Conservation (phyloP, 2,329 filamentous ascomycete species). For the Escovopsis weberi region DNA sequence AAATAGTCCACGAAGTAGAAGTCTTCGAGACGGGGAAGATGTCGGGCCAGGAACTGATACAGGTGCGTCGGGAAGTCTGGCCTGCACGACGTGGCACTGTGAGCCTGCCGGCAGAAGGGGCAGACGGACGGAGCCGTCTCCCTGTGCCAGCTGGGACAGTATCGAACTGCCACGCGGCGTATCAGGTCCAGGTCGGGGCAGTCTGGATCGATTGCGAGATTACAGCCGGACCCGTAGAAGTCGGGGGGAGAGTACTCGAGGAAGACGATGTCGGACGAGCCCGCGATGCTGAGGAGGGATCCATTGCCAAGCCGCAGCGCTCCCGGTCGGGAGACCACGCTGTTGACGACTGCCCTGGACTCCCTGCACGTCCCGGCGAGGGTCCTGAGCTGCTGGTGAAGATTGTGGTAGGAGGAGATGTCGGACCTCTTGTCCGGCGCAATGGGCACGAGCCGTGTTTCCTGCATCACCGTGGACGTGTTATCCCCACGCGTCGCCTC, state of each 20-base stretch:
- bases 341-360: constrained; percentile 10
- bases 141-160: constrained; percentile 27
- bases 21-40: constrained; percentile 25
- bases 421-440: constrained; percentile 17
- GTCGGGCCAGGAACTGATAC: constrained; percentile 28
- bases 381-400: constrained; percentile 14
- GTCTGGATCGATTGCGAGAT: constrained; percentile 12
- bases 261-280: constrained; percentile 17
- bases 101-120: constrained; percentile 18
- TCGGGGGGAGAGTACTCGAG: constrained; percentile 20
- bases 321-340: constrained; percentile 9
- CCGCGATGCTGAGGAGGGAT: constrained; percentile 15
- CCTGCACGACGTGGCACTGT: constrained; percentile 11
- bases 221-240: constrained; percentile 13
- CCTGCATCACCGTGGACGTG: constrained; percentile 5
- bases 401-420: constrained; percentile 17
- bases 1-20: constrained; percentile 32
- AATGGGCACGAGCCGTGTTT: constrained; percentile 12
- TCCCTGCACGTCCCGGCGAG: constrained; percentile 16
- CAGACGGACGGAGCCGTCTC: constrained; percentile 14
- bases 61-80: constrained; percentile 24
- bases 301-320: constrained; percentile 14
- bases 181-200: constrained; percentile 19
- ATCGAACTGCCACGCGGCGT: constrained; percentile 26
- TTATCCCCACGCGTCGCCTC: constrained; percentile 7